Percentiles rank a stretch among this genome's conserved stretches.
Evolutionary conservation across 108 stramenopile species (phyloP).

Genomic region (Phaeodactylum tricornutum): DNA sequence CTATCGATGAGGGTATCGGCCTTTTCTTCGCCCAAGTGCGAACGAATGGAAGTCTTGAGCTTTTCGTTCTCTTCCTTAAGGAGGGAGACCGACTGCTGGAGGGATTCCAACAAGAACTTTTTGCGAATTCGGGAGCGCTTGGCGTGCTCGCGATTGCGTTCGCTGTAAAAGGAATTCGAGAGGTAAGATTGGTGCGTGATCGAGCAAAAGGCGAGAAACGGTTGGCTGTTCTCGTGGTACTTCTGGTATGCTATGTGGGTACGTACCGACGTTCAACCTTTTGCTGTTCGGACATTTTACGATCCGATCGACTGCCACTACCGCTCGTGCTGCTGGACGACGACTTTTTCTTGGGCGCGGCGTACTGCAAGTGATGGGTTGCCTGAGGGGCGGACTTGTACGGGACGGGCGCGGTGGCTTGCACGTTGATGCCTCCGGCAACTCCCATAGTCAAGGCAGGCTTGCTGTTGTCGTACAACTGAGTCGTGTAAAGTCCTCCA

Average conservation of each 20-base stretch:
- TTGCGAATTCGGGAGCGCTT: slow-evolving; percentile 89
- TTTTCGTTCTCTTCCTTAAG: slow-evolving; percentile 79
- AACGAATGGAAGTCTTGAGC: slow-evolving; percentile 39
- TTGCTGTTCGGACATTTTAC: slow-evolving; percentile 59
- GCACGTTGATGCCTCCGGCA: slow-evolving; percentile 13
- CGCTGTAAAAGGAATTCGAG: slow-evolving; percentile 6
- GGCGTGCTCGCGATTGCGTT: slow-evolving; percentile 88
- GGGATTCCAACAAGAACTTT: slow-evolving; percentile 88
- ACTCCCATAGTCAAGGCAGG: slow-evolving; percentile 50
- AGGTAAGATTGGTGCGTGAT: neutral
- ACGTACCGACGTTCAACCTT: slow-evolving; percentile 52
- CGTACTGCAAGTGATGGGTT: slow-evolving; percentile 78
- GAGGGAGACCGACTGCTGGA: slow-evolving; percentile 71
- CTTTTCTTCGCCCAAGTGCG: slow-evolving; percentile 20
- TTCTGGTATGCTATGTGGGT: neutral
- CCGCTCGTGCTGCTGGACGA: neutral
- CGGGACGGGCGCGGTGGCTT: slow-evolving; percentile 29
- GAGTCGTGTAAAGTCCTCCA: slow-evolving; percentile 69
- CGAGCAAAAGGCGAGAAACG: slow-evolving; percentile 5
- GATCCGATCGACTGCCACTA: slow-evolving; percentile 18
- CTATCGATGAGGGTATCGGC: slow-evolving; percentile 34
- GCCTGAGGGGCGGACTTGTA: slow-evolving; percentile 65
- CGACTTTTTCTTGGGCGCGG: slow-evolving; percentile 22
- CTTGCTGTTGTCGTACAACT: slow-evolving; percentile 41
- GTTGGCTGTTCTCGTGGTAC: neutral